These are phyloP conservation scores for Penicillium sclerotiorum DNA, from an alignment of 2,329 filamentous ascomycete species.

Conservation along the genomic window DNA sequence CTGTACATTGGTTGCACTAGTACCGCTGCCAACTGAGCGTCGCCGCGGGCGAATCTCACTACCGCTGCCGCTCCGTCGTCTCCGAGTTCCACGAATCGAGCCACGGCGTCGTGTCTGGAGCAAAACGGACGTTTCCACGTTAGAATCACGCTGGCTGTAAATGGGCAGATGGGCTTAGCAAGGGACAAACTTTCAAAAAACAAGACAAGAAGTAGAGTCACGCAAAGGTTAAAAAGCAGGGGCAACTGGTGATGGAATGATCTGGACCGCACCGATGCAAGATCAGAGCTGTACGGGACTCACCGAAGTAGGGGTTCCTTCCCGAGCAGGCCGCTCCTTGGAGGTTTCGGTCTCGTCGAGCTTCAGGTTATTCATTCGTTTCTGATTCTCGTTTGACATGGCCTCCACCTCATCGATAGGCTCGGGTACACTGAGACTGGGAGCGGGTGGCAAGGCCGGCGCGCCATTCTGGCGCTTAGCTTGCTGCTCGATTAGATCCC, in stretches of 20 bases:
- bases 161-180: conserved; percentile 42
- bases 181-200: conserved; percentile 32
- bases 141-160: conserved; percentile 52
- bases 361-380: conserved; percentile 85
- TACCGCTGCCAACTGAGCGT: conserved; percentile 41
- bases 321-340: conserved; percentile 56
- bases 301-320: conserved; percentile 47
- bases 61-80: conserved; percentile 45
- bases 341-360: conserved; percentile 65
- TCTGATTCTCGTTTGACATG: conserved; percentile 78
- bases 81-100: conserved; percentile 43
- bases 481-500: conserved; percentile 81
- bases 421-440: conserved; percentile 49
- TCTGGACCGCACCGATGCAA: conserved; percentile 24
- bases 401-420: conserved; percentile 73
- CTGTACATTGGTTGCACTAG: conserved; percentile 36
- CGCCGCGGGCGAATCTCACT: conserved; percentile 46
- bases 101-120: conserved; percentile 51
- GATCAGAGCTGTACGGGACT: conserved; percentile 39
- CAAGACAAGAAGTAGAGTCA: conserved; percentile 19
- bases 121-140: conserved; percentile 47
- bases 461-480: conserved; percentile 65
- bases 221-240: conserved; percentile 16
- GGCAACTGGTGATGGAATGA: conserved; percentile 24
- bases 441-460: conserved; percentile 39